Evolutionary conservation across 2,329 filamentous ascomycete species (phyloP), one percentile per base, ranked within the genome.

Genomic region (Colletotrichum sp.): DNA sequence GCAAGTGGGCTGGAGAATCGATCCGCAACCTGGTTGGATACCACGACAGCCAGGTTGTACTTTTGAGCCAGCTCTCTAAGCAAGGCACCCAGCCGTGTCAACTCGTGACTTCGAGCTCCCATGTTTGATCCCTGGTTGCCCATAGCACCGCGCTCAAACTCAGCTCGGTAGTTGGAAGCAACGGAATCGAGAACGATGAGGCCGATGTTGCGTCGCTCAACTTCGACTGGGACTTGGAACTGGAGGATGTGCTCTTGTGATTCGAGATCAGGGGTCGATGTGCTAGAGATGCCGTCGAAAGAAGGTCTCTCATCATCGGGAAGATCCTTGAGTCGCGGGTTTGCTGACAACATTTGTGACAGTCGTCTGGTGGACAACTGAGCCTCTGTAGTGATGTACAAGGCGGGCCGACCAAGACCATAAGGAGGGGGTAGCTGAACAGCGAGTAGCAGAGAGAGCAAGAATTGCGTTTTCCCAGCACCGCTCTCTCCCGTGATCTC

Each of bases 351-450:
- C 77, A 99, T 92, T 84, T 99, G 96, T 1, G 92, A 86, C 1
- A 99, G 91, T 24, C 97, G 95, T 4, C 88, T 91, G 8, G 96
- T 99, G 24, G 96, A 93, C 3, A 99, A 90, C 1, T 95, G 89
- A 1, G 95, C 93, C 86, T 99, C 97, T 59, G 97, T 99, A 2
- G 96, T 98, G 81, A 99, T 95, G 88, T 99, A 99, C 44, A 99
- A 89, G 1, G 95, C 94, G n/a, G 92, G 90, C 76, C 92, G 92
- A 48, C 90, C 90, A 1, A 96, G 89, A 8, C 95, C 95, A 57
- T 89, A 88, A 0, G 95, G 94, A 1, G 92, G 86, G 3, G 95
- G 92, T 6, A 99, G 93, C 84, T 99, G 97, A 18, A 93, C 93
- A 36, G 96, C 91, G 39, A 99, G 92, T 60, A 98, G 92, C 32